Percentiles rank a stretch among this genome's conserved stretches.
Evolutionary conservation across 495 filamentous ascomycete genomes (phyloP).

Genomic region (Aspergillus egyptiacus): DNA sequence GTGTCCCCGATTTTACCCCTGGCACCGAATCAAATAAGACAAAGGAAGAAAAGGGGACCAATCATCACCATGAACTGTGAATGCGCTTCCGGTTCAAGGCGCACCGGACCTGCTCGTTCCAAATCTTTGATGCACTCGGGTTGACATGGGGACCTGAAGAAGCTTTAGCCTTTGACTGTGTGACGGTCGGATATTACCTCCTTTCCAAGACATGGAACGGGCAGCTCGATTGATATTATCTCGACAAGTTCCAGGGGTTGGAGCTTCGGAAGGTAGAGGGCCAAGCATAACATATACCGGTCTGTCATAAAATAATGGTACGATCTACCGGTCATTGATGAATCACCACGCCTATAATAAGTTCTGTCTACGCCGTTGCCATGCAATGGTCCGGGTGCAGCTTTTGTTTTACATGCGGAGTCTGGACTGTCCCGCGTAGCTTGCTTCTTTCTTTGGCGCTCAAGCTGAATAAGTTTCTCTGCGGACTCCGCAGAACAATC

Average conservation of each 20-base stretch:
- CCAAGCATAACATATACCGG: not conserved
- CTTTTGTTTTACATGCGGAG: no score
- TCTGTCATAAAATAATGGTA: no score
- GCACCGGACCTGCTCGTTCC: not conserved
- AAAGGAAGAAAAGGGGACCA: conserved; percentile 13
- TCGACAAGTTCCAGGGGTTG: no score
- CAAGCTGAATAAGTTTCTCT: no score
- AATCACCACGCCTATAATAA: no score
- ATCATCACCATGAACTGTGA: not conserved
- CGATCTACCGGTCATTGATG: no score
- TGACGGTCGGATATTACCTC: not conserved
- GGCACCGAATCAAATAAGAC: not conserved
- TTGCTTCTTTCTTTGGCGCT: no score
- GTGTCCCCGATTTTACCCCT: conserved; percentile 2
- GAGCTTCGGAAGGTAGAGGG: not conserved
- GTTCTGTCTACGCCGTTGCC: no score
- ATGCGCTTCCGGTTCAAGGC: not conserved
- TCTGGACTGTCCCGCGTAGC: no score
- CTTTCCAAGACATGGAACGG: not conserved
- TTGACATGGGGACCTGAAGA: not conserved
- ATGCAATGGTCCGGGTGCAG: no score
- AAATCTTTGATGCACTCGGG: not conserved
- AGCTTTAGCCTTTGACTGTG: not conserved
- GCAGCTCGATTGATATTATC: no score
- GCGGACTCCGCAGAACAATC: no score